Base-by-base conservation (phyloP, 768 basidiomycete species). In the Kwoniella heveanensis region DNA sequence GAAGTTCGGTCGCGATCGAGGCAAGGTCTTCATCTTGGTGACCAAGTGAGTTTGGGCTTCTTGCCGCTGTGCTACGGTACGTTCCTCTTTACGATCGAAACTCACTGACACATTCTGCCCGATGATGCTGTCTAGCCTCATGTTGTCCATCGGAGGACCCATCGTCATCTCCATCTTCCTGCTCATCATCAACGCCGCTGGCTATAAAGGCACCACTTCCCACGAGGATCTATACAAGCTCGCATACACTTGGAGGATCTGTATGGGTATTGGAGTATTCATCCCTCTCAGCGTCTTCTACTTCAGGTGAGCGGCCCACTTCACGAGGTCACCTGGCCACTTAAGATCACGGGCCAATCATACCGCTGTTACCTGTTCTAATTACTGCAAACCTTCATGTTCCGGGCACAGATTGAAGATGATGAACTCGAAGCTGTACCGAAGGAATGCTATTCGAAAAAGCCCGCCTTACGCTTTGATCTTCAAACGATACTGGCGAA, bases 11-110 rank as follows among this genome's bases (percentile, higher is more conserved):
- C 82, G 83, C 67, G 77, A 82, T 56, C 84, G 88, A 37, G 89
- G 89, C 0, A 86, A 87, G 67, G 85, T 87, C 21, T 89, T 90
- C 78, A 87, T 88, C 72, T 85, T 90, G 84, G 88, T 88, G 62
- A 89, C 87, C 15, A 89, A 90, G 87, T 88, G 71, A 61, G 83
- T 25, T 32, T 15, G 26, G 3, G 13, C 22, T 25, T 19, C 17
- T 55, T 17, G 13, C 32, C 32, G 6, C 32, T n/a, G n/a, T n/a
- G n/a, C n/a, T 19, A 48, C 19, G 19, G 6, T 19, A 48, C 47
- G n/a, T n/a, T n/a, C n/a, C n/a, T n/a, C n/a, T n/a, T n/a, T n/a
- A n/a, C n/a, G n/a, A n/a, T n/a, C n/a, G n/a, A n/a, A n/a, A n/a
- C n/a, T n/a, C n/a, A n/a, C n/a, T n/a, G n/a, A n/a, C n/a, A n/a